Conservation (phyloP, 208 protist species). For the Trypanosoma caninum region DNA sequence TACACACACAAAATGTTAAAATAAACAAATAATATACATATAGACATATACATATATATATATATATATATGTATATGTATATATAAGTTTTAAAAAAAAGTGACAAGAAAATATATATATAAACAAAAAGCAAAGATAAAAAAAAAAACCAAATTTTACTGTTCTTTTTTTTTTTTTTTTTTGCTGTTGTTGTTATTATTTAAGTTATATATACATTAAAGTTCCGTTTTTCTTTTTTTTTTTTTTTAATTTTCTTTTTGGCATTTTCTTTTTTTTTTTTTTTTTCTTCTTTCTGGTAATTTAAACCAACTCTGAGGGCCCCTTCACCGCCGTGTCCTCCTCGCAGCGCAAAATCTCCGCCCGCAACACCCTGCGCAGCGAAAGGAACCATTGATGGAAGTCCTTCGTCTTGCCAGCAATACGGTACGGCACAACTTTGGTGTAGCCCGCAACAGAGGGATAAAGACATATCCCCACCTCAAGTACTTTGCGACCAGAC, state of each 20-base stretch:
- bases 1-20: too few species aligned
- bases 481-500: conserved; percentile 52
- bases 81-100: neutral
- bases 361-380: conserved; percentile 66
- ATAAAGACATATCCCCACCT: conserved; percentile 69
- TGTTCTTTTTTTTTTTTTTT: too few species aligned
- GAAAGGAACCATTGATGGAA: conserved; percentile 83
- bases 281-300: neutral
- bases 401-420: conserved; percentile 70
- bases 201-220: too few species aligned
- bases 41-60: conserved; percentile 8
- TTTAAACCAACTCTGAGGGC: conserved; percentile 76
- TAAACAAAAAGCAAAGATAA: conserved; percentile 12
- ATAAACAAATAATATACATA: conserved; percentile 18
- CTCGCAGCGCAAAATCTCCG: conserved; percentile 77
- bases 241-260: too few species aligned
- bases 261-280: neutral
- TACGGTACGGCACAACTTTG: conserved; percentile 81
- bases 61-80: conserved; percentile 3
- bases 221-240: neutral
- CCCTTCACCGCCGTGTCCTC: conserved; percentile 85
- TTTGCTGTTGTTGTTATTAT: too few species aligned
- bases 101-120: neutral
- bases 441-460: conserved; percentile 71
- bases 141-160: neutral